A percentile compares a stretch with the other conserved stretches of the same genome.
Evolutionary conservation across 2,329 filamentous ascomycete species (phyloP).

Genomic region (Emergomyces orientalis): DNA sequence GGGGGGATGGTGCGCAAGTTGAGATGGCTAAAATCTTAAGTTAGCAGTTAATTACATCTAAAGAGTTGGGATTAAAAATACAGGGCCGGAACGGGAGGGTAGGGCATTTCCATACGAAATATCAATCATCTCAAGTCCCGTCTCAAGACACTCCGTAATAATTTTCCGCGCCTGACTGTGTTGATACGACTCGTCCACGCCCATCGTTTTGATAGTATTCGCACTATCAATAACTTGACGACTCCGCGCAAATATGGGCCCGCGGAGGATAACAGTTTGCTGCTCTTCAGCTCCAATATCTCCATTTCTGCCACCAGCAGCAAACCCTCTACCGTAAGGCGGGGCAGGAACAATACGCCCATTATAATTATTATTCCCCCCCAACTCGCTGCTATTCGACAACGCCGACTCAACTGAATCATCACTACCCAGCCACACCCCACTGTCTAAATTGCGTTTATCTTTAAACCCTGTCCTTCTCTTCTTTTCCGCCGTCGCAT

Average conservation of each 20-base stretch:
- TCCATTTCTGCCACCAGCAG: not conserved
- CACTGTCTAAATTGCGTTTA: constrained; percentile 38
- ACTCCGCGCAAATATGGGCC: not conserved
- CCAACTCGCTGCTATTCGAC: not conserved
- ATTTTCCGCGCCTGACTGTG: constrained; percentile 30
- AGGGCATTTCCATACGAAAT: constrained; percentile 30
- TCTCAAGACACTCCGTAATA: constrained; percentile 36
- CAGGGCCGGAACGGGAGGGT: not conserved
- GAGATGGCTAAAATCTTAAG: constrained; percentile 22
- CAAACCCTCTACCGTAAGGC: not conserved
- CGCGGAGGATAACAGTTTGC: not conserved
- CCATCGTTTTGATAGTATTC: constrained; percentile 11
- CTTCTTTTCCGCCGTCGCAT: constrained; percentile 19
- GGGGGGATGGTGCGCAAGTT: constrained; percentile 25
- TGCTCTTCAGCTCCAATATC: not conserved
- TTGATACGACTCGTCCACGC: constrained; percentile 26
- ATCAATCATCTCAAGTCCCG: constrained; percentile 37
- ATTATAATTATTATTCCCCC: not conserved
- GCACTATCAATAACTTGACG: not conserved
- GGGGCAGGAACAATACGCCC: not conserved
- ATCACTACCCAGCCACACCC: constrained; percentile 42
- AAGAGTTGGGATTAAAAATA: not conserved
- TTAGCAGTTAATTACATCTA: constrained; percentile 2
- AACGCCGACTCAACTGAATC: constrained; percentile 18
- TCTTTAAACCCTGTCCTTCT: constrained; percentile 37